These are phyloP conservation scores for Rhodotorula sp. DNA, from an alignment of 1,284 basidiomycete genomes.

Conservation along the genomic window DNA sequence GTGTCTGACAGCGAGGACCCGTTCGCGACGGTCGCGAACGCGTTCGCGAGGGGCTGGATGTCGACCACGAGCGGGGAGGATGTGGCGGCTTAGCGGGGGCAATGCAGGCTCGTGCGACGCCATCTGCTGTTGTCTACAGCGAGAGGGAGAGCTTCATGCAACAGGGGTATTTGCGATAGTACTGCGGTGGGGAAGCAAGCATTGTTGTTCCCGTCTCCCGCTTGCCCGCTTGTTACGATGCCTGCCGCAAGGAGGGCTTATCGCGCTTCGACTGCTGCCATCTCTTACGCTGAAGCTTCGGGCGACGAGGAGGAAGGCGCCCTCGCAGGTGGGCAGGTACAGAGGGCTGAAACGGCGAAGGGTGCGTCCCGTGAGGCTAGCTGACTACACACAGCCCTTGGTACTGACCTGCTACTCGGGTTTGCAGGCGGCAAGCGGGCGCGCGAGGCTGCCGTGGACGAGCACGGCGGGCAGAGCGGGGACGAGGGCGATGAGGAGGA, in stretches of 20 bases:
- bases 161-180: not conserved
- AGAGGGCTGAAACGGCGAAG: too few relatives aligned
- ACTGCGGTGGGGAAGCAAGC: not conserved
- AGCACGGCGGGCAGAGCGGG: not conserved
- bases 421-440: too few relatives aligned
- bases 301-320: too few relatives aligned
- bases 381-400: too few relatives aligned
- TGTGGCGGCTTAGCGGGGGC: not conserved
- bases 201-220: not conserved
- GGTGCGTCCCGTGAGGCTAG: too few relatives aligned
- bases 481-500: not conserved
- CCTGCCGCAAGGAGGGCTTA: not conserved
- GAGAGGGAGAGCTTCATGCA: too few relatives aligned
- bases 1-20: slow-evolving; percentile 71
- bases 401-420: too few relatives aligned
- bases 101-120: not conserved
- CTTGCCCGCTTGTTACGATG: not conserved
- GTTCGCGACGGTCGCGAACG: slow-evolving; percentile 74
- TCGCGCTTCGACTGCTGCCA: not conserved
- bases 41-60: slow-evolving; percentile 58
- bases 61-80: not conserved
- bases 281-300: too few relatives aligned
- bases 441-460: too few relatives aligned
- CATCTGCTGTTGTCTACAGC: not conserved
- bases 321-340: too few relatives aligned